A percentile compares a stretch with the other conserved stretches of the same genome.
phyloP scores from a whole-genome alignment of 805 yeast genomes.

The Candida fluviatilis region DNA sequence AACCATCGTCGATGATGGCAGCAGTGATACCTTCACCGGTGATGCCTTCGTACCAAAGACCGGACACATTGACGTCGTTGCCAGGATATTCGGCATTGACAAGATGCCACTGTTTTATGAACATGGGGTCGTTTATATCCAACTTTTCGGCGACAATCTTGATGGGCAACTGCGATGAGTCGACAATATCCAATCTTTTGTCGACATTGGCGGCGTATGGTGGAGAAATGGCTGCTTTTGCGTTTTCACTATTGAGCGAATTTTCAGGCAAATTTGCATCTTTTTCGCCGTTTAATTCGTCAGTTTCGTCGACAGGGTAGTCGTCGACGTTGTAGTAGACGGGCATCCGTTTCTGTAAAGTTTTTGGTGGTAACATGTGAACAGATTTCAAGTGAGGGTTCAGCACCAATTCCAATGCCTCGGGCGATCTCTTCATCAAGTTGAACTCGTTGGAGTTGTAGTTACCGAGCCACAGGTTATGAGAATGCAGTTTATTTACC shows the following conservation, averaged over 20 bases:
- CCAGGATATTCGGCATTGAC: slow-evolving; percentile 70
- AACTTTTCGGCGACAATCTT: slow-evolving; percentile 48
- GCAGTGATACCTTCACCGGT: slow-evolving; percentile 81
- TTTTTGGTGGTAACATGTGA: slow-evolving; percentile 52
- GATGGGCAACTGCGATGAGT: slow-evolving; percentile 48
- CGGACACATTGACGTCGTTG: slow-evolving; percentile 80
- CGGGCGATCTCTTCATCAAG: slow-evolving; percentile 23
- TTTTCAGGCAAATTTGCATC: neutral
- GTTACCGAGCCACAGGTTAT: slow-evolving; percentile 32
- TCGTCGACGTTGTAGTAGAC: slow-evolving; percentile 32
- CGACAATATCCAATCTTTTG: slow-evolving; percentile 26
- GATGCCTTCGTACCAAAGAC: slow-evolving; percentile 76
- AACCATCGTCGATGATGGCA: slow-evolving; percentile 92
- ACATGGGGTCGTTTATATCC: slow-evolving; percentile 77
- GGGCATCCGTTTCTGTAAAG: slow-evolving; percentile 55
- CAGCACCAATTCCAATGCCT: slow-evolving; percentile 20
- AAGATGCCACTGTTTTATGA: slow-evolving; percentile 88
- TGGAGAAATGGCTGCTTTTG: no score
- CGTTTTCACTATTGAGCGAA: neutral
- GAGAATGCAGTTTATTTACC: slow-evolving; percentile 34
- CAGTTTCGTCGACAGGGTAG: neutral
- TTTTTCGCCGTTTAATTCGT: neutral
- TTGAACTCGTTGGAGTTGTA: slow-evolving; percentile 23
- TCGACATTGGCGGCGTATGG: neutral
- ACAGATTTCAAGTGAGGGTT: slow-evolving; percentile 41